These are phyloP conservation scores for Byssochlamys sp. DNA, from an alignment of 2,329 filamentous ascomycete genomes.

Conservation along the genomic window DNA sequence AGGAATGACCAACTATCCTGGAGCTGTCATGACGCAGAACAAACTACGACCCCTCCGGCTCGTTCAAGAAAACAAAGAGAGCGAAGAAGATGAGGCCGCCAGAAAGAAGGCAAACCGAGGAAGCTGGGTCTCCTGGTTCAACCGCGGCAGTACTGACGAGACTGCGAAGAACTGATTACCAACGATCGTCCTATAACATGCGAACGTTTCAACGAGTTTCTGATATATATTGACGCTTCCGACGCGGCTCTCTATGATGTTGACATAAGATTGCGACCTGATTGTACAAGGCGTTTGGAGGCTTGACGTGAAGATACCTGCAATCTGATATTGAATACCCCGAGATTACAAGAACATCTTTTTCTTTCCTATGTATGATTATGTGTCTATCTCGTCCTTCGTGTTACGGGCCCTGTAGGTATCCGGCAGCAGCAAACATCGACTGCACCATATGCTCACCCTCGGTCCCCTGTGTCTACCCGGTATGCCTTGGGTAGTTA, in stretches of 20 bases:
- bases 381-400: background rate
- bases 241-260: background rate
- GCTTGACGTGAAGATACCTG: background rate
- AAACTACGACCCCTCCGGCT: constrained; percentile 78
- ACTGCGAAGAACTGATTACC: constrained; percentile 1
- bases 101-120: constrained; percentile 37
- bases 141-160: constrained; percentile 25
- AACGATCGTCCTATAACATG: background rate
- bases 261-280: background rate
- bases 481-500: background rate
- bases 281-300: constrained; percentile 1
- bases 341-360: background rate
- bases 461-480: background rate
- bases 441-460: background rate
- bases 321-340: background rate
- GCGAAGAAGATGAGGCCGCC: constrained; percentile 35
- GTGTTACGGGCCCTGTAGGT: background rate
- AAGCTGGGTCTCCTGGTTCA: constrained; percentile 42
- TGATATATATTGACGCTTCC: constrained; percentile 11
- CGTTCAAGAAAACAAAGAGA: constrained; percentile 63
- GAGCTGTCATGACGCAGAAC: constrained; percentile 52
- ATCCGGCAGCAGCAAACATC: background rate
- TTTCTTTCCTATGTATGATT: background rate
- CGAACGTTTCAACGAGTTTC: constrained; percentile 11
- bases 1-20: constrained; percentile 59